Conservation (phyloP, 2,329 filamentous ascomycete genomes). For the Raffaelea albimanens region DNA sequence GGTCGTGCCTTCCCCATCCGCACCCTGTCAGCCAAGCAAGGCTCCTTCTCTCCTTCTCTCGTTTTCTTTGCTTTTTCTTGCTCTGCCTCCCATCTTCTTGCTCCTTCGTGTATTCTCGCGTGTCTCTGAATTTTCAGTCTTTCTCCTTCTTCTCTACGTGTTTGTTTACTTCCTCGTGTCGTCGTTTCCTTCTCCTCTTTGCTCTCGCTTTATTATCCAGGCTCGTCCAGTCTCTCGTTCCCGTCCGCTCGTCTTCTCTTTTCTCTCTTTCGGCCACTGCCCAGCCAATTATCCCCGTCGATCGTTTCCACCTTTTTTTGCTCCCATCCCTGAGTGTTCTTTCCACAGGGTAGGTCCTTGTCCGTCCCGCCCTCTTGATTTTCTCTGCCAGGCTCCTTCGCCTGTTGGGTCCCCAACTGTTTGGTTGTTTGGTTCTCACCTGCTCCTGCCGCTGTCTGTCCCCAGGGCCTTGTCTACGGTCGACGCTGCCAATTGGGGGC, state of each 20-base stretch:
- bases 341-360: neutral
- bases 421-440: too few relatives aligned
- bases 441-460: too few relatives aligned
- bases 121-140: neutral
- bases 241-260: too few relatives aligned
- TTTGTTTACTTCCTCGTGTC: too few relatives aligned
- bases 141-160: neutral
- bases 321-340: neutral
- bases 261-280: neutral
- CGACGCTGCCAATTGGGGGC: too few relatives aligned
- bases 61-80: neutral
- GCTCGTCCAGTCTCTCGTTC: too few relatives aligned
- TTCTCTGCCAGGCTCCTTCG: too few relatives aligned
- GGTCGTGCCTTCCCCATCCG: constrained; percentile 8
- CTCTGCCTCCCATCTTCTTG: neutral
- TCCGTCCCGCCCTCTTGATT: too few relatives aligned
- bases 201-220: too few relatives aligned
- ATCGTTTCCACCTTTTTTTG: neutral
- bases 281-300: too few relatives aligned
- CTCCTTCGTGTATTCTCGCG: neutral
- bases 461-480: too few relatives aligned
- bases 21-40: neutral
- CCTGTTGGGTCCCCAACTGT: too few relatives aligned
- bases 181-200: neutral
- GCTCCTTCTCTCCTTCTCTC: neutral